Conservation (phyloP, 768 basidiomycete species). For the Macrolepiota dolichaula region DNA sequence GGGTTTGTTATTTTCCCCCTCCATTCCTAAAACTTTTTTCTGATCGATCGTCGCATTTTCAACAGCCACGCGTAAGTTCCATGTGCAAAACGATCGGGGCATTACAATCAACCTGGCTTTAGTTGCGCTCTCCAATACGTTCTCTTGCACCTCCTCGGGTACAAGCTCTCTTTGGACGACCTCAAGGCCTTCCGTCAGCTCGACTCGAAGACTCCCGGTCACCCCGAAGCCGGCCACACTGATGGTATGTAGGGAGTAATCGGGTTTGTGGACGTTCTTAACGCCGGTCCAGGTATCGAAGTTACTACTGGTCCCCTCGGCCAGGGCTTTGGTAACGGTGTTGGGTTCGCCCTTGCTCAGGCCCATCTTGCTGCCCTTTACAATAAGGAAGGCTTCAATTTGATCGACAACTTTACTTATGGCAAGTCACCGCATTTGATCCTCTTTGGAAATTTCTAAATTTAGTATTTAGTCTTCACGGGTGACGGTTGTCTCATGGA, state of each 20-base stretch:
- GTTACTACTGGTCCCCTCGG: conserved; percentile 97
- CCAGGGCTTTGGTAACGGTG: conserved; percentile 91
- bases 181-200: conserved; percentile 92
- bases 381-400: conserved; percentile 81
- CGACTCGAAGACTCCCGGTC: conserved; percentile 87
- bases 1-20: conserved; percentile 52
- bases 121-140: conserved; percentile 95
- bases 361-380: conserved; percentile 86
- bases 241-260: conserved; percentile 30
- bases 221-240: conserved; percentile 73
- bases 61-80: conserved; percentile 69
- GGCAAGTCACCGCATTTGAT: conserved; percentile 38
- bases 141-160: conserved; percentile 87
- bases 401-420: conserved; percentile 88
- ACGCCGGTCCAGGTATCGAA: conserved; percentile 53
- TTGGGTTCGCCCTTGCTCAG: conserved; percentile 92
- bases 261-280: neutral
- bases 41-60: conserved; percentile 11
- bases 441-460: conserved; percentile 8
- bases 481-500: conserved; percentile 98
- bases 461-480: conserved; percentile 59
- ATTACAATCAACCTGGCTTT: conserved; percentile 12
- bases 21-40: neutral
- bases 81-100: neutral
- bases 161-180: conserved; percentile 90